Percentiles rank a stretch among this genome's conserved stretches.
phyloP scores from a whole-genome alignment of 2,329 filamentous ascomycete genomes.

The Monilinia fructigena region DNA sequence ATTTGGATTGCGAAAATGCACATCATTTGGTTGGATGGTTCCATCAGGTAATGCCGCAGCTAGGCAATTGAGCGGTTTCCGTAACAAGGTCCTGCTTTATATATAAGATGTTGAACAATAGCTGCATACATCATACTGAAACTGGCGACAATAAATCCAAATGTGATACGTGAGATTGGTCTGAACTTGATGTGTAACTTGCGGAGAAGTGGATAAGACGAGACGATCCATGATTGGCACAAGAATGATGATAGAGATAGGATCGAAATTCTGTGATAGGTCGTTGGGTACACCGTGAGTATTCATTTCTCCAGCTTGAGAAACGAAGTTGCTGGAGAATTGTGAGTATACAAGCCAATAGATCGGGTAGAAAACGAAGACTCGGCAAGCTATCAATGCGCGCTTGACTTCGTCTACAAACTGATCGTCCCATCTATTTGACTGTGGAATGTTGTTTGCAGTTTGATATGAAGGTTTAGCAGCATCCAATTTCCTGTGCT shows the following conservation, averaged over 20 bases:
- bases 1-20: slow-evolving; percentile 47
- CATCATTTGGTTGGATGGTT: slow-evolving; percentile 29
- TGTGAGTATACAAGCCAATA: slow-evolving; percentile 48
- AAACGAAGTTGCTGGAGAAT: slow-evolving; percentile 57
- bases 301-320: slow-evolving; percentile 57
- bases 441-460: slow-evolving; percentile 31
- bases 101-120: slow-evolving; percentile 49
- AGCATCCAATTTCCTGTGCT: slow-evolving; percentile 52
- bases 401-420: slow-evolving; percentile 47
- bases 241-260: slow-evolving; percentile 57
- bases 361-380: slow-evolving; percentile 58
- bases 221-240: slow-evolving; percentile 52
- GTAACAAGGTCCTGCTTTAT: slow-evolving; percentile 59
- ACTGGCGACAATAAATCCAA: slow-evolving; percentile 55
- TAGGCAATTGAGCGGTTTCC: slow-evolving; percentile 37
- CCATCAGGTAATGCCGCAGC: slow-evolving; percentile 14
- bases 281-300: slow-evolving; percentile 57
- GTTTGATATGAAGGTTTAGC: slow-evolving; percentile 62
- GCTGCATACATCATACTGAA: slow-evolving; percentile 21
- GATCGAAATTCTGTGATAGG: slow-evolving; percentile 58
- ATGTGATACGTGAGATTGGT: slow-evolving; percentile 55
- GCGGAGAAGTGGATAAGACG: slow-evolving; percentile 60
- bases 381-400: slow-evolving; percentile 56
- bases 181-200: slow-evolving; percentile 55
- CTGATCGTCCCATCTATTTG: slow-evolving; percentile 48